Evolutionary conservation across 352 stramenopile genomes (phyloP), one percentile per base, ranked within the genome.

Genomic region (Pythium brassicae): DNA sequence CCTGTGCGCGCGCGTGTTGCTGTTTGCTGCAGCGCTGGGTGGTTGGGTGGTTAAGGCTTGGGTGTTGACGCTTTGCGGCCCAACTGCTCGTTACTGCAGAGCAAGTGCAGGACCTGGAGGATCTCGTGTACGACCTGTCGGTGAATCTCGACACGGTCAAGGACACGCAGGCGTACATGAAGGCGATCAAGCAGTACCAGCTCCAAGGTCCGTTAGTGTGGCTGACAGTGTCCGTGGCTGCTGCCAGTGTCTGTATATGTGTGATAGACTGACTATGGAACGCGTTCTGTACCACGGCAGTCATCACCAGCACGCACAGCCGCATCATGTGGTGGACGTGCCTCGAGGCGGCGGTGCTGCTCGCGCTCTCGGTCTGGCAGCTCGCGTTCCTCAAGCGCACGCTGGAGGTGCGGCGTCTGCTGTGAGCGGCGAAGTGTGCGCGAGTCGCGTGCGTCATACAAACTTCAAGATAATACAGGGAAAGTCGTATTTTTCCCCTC

Each of bases 101-200:
- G 51, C 85, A 95, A 81, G 79, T 90, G 40, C 85, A 92, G 55
- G 83, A 92, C 32, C 66, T 95, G 40, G 85, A 95, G 61, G 83
- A 95, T 40, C 69, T 94, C 46, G 85, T 95, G 48, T 92, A 91
- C 60, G 83, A 95, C 63, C 68, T 95, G 37, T 83, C 78, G n/a
- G 74, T 88, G 62, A 86, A 82, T 40, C 69, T 95, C 40, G 85
- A 95, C 66, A 91, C 81, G 0, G 85, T 95, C 49, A 95, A 92
- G 59, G 85, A 95, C 63, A 90, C 83, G 7, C 83, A 95, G 52
- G 72, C 79, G 39, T 95, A 83, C 71, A 90, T 95, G 81, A 92
- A 92, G 68, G 67, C 80, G 40, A 92, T 93, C 63, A 86, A 80
- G n/a, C 76, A 75, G 59, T 71, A 90, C 62, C 83, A 95, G 62